Percentiles rank a stretch among this genome's conserved stretches.
phyloP scores from a whole-genome alignment of 2,329 filamentous ascomycete species.

The Aspergillus persii region DNA sequence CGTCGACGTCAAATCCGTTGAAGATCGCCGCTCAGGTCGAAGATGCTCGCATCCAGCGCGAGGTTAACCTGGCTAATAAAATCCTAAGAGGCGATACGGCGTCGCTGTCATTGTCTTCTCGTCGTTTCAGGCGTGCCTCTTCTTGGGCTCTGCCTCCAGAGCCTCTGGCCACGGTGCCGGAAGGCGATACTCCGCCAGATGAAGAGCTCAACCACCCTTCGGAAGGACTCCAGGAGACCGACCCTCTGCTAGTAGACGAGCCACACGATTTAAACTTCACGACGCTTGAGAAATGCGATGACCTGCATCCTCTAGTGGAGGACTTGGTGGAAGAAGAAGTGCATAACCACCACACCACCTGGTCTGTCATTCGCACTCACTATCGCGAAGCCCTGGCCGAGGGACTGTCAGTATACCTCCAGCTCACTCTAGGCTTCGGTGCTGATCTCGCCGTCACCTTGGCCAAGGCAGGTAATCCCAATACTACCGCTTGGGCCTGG shows the following conservation, averaged over 20 bases:
- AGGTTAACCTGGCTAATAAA: conserved; percentile 39
- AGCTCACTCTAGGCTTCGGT: conserved; percentile 50
- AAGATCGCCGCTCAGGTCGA: conserved; percentile 47
- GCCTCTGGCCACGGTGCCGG: conserved; percentile 24
- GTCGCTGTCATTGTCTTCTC: conserved; percentile 25
- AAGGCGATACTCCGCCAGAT: conserved; percentile 18
- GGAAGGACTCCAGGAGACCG: neutral
- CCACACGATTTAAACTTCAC: conserved; percentile 13
- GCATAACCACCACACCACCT: conserved; percentile 49
- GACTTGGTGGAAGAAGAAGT: conserved; percentile 47
- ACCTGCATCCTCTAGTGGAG: conserved; percentile 46
- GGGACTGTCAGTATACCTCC: conserved; percentile 46
- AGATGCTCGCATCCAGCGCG: conserved; percentile 42
- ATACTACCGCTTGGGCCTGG: conserved; percentile 50
- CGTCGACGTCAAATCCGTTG: conserved; percentile 35
- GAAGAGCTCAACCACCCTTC: conserved; percentile 7
- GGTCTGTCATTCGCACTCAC: conserved; percentile 51
- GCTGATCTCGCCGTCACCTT: conserved; percentile 48
- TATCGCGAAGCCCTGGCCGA: conserved; percentile 56
- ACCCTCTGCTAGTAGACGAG: neutral
- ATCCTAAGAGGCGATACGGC: conserved; percentile 29
- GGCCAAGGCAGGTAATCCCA: conserved; percentile 41
- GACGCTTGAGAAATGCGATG: conserved; percentile 36
- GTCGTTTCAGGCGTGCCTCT: conserved; percentile 20
- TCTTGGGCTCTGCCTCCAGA: conserved; percentile 14